phyloP scores from a whole-genome alignment of 2,329 filamentous ascomycete genomes.

The Apiospora sp. region DNA sequence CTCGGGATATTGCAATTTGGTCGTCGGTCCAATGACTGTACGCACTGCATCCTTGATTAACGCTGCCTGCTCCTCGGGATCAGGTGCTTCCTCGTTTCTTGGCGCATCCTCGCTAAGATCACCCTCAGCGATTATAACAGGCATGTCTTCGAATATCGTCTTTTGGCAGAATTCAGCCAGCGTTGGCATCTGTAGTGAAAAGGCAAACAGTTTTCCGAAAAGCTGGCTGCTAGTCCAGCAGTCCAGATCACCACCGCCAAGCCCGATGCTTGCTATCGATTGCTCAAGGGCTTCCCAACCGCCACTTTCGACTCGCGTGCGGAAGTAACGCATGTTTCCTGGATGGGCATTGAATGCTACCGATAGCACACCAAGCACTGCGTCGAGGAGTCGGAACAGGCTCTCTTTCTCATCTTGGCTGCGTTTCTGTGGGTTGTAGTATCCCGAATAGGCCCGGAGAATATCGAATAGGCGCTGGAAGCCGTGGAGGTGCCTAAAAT shows the following conservation, averaged over 20 bases:
- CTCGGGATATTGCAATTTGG: slow-evolving; percentile 66
- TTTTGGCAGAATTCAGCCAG: slow-evolving; percentile 73
- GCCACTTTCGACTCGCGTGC: slow-evolving; percentile 74
- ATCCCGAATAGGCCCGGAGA: slow-evolving; percentile 75
- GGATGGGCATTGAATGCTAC: slow-evolving; percentile 79
- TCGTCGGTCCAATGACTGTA: slow-evolving; percentile 58
- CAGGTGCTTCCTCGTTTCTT: slow-evolving; percentile 32
- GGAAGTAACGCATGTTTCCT: slow-evolving; percentile 89
- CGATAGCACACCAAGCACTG: slow-evolving; percentile 76
- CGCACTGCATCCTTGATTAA: slow-evolving; percentile 49
- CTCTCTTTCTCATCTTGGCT: slow-evolving; percentile 68
- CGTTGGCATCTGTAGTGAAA: slow-evolving; percentile 80
- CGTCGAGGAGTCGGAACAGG: slow-evolving; percentile 74
- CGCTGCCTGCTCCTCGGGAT: slow-evolving; percentile 36
- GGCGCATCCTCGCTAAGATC: slow-evolving; percentile 34
- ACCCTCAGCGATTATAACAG: slow-evolving; percentile 34
- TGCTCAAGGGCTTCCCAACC: slow-evolving; percentile 83
- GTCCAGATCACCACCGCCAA: slow-evolving; percentile 72
- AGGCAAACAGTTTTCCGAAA: slow-evolving; percentile 83
- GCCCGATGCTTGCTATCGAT: slow-evolving; percentile 72
- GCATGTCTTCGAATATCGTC: slow-evolving; percentile 35
- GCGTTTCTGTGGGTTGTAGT: slow-evolving; percentile 74
- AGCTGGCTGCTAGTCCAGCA: slow-evolving; percentile 74
- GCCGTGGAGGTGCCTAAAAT: slow-evolving; percentile 81
- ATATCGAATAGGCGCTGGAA: slow-evolving; percentile 78